phyloP scores from a whole-genome alignment of 148 eudicot genomes.

The Rhododendron williamsianum region DNA sequence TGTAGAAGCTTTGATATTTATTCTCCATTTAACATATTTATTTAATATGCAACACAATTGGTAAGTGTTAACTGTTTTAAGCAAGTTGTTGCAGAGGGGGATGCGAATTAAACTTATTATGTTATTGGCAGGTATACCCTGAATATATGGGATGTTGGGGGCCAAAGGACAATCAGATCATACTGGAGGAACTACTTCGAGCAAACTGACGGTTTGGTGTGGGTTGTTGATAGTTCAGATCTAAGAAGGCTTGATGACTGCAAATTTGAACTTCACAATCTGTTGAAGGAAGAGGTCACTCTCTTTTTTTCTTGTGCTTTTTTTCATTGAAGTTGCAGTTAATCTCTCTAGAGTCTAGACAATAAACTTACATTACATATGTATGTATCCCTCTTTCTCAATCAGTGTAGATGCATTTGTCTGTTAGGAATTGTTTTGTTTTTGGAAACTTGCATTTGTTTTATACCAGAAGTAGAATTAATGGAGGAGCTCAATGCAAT shows the following conservation, averaged over 20 bases:
- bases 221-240: constrained; percentile 99
- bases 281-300: constrained; percentile 90
- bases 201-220: constrained; percentile 97
- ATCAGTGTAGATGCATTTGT: neutral
- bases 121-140: constrained; percentile 58
- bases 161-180: constrained; percentile 91
- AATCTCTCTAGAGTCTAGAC: neutral
- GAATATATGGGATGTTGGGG: constrained; percentile 99
- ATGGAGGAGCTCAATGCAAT: neutral
- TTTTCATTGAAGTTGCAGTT: neutral
- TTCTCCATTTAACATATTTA: neutral
- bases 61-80: neutral
- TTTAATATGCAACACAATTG: neutral
- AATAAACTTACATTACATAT: neutral
- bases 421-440: neutral
- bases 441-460: neutral
- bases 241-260: constrained; percentile 87
- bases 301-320: neutral
- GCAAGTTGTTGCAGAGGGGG: neutral
- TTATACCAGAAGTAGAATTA: neutral
- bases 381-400: neutral
- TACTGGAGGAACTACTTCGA: constrained; percentile 99
- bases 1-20: neutral
- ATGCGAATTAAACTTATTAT: neutral
- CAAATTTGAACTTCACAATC: constrained; percentile 74